These are phyloP conservation scores for Thielaviopsis punctulata DNA, from an alignment of 2,329 filamentous ascomycete genomes.

Conservation along the genomic window DNA sequence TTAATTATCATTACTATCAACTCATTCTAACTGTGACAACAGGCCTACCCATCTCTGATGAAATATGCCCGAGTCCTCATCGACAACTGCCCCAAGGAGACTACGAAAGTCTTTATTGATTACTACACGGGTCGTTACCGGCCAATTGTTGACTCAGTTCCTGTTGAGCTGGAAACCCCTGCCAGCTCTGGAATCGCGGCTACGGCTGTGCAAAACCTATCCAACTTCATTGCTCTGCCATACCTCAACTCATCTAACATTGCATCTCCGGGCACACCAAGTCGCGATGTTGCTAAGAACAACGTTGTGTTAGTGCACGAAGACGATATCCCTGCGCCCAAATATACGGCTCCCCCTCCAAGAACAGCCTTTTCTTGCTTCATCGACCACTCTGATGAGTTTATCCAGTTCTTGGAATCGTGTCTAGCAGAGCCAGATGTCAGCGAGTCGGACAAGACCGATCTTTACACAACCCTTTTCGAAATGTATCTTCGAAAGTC, in stretches of 20 bases:
- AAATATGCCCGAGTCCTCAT: conserved; percentile 88
- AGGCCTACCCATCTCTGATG: conserved; percentile 80
- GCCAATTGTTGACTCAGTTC: conserved; percentile 37
- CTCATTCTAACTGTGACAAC: background rate
- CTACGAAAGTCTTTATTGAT: conserved; percentile 77
- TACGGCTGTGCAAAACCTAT: conserved; percentile 70
- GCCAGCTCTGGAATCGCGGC: conserved; percentile 35
- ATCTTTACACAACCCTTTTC: conserved; percentile 87
- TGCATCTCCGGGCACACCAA: conserved; percentile 33
- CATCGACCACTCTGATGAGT: conserved; percentile 81
- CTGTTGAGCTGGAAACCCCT: conserved; percentile 6
- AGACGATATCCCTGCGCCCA: conserved; percentile 27
- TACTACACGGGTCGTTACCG: conserved; percentile 82
- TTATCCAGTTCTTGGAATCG: conserved; percentile 82
- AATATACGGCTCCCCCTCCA: conserved; percentile 68
- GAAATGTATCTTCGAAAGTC: conserved; percentile 96
- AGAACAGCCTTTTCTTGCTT: conserved; percentile 89
- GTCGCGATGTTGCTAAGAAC: conserved; percentile 29
- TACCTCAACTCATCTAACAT: conserved; percentile 56
- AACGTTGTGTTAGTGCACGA: conserved; percentile 28
- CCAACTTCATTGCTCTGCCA: conserved; percentile 65
- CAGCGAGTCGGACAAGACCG: conserved; percentile 58
- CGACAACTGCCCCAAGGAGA: conserved; percentile 65
- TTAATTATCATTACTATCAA: background rate
- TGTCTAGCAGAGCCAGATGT: conserved; percentile 57